Evolutionary conservation across 2,329 filamentous ascomycete genomes (phyloP).

Genomic region (Harringtonia aguacate): DNA sequence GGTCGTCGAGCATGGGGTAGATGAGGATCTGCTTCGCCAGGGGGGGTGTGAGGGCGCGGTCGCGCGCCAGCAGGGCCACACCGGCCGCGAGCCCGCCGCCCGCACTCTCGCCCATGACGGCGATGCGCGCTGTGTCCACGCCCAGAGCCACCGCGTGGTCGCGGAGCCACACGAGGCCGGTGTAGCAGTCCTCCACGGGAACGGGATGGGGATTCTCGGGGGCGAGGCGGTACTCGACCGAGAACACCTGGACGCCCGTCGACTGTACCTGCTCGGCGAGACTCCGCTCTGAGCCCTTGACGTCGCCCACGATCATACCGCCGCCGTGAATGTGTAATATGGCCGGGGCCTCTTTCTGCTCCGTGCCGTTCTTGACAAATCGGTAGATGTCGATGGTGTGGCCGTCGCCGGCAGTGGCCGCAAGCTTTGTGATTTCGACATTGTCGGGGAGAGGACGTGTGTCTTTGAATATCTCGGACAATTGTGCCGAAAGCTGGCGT

Average conservation of each 20-base stretch:
- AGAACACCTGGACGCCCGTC: constrained; percentile 13
- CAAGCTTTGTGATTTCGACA: too few relatives aligned
- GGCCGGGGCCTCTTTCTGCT: too few relatives aligned
- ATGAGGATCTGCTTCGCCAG: constrained; percentile 22
- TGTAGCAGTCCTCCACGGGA: constrained; percentile 28
- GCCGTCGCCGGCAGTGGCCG: too few relatives aligned
- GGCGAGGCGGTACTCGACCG: constrained; percentile 37
- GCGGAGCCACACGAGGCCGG: constrained; percentile 23
- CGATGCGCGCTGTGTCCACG: constrained; percentile 17
- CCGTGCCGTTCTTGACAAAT: too few relatives aligned
- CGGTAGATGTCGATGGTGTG: too few relatives aligned
- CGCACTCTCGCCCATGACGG: constrained; percentile 15
- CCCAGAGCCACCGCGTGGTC: constrained; percentile 10
- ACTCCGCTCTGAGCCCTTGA: not conserved
- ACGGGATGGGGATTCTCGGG: constrained; percentile 35
- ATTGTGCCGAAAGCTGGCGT: too few relatives aligned
- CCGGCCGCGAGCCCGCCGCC: constrained; percentile 17
- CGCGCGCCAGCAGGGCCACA: constrained; percentile 28
- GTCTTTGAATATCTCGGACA: too few relatives aligned
- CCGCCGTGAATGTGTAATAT: constrained; percentile 1
- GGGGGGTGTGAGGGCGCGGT: constrained; percentile 17
- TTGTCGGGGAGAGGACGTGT: too few relatives aligned
- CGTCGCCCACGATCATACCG: not conserved
- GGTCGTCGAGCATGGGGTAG: constrained; percentile 28
- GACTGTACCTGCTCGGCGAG: not conserved